A percentile compares a stretch with the other conserved stretches of the same genome.
phyloP scores from a whole-genome alignment of 352 stramenopile genomes.

The Pythium vanterpoolii region DNA sequence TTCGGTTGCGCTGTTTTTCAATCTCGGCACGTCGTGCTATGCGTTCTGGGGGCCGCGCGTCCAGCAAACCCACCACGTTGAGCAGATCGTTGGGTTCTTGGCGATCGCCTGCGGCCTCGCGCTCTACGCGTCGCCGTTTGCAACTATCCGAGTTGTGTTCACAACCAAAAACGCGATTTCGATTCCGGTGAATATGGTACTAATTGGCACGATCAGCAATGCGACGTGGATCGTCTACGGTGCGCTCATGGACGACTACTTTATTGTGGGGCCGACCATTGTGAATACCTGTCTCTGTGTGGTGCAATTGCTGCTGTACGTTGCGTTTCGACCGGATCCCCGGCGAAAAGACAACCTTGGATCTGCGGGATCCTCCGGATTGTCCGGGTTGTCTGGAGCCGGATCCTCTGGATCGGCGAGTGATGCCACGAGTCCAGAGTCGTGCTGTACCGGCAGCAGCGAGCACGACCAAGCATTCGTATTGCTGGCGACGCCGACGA shows the following conservation, averaged over 20 bases:
- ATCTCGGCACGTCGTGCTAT: constrained; percentile 23
- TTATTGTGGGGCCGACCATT: constrained; percentile 37
- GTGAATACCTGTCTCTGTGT: constrained; percentile 39
- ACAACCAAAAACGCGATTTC: constrained; percentile 40
- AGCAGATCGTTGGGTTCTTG: constrained; percentile 33
- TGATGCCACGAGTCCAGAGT: constrained; percentile 10
- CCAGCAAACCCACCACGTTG: constrained; percentile 27
- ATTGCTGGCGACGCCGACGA: constrained; percentile 23
- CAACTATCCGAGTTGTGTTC: constrained; percentile 40
- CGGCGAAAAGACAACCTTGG: constrained; percentile 18
- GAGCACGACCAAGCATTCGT: constrained; percentile 22
- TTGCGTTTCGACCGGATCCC: constrained; percentile 30
- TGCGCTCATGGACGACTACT: constrained; percentile 34
- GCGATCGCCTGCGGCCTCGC: constrained; percentile 39
- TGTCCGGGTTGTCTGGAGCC: too few relatives aligned
- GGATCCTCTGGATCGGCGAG: not conserved
- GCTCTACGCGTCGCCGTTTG: constrained; percentile 45
- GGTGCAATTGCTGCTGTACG: constrained; percentile 40
- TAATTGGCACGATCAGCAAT: constrained; percentile 43
- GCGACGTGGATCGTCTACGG: constrained; percentile 46
- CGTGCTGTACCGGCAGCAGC: not conserved
- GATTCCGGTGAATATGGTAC: constrained; percentile 44
- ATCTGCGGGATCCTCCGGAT: too few relatives aligned
- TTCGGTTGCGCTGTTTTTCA: constrained; percentile 28
- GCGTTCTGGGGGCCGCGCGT: constrained; percentile 24